These are phyloP conservation scores for Tuber magnatum DNA, from an alignment of 495 filamentous ascomycete genomes.

Conservation along the genomic window DNA sequence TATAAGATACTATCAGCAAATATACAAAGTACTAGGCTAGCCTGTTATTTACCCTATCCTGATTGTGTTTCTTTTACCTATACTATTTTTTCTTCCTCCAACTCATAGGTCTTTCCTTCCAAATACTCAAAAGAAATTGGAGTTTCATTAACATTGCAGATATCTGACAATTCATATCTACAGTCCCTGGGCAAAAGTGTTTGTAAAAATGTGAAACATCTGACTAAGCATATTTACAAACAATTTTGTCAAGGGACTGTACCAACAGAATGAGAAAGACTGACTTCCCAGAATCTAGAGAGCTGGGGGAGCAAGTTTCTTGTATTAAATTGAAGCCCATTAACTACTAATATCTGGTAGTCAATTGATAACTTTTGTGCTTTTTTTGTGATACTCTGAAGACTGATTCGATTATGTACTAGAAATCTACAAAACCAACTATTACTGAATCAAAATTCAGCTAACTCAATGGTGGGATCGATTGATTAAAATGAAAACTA, in stretches of 20 bases:
- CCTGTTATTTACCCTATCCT: conserved; percentile 3
- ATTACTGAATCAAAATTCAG: not conserved
- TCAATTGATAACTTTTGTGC: not conserved
- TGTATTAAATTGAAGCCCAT: not conserved
- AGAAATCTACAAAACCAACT: not conserved
- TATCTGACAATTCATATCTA: too few relatives aligned
- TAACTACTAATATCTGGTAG: not conserved
- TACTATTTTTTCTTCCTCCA: not conserved
- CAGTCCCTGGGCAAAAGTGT: too few relatives aligned
- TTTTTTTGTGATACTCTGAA: not conserved
- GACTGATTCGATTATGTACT: not conserved
- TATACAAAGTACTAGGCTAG: conserved; percentile 7
- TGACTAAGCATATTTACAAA: too few relatives aligned
- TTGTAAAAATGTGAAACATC: too few relatives aligned
- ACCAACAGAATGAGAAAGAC: not conserved
- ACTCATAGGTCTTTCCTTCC: too few relatives aligned
- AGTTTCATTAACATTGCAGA: too few relatives aligned
- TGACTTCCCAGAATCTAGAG: not conserved
- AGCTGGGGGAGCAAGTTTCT: not conserved
- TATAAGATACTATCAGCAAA: conserved; percentile 5
- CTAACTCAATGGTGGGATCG: too few relatives aligned
- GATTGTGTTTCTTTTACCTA: conserved; percentile 1
- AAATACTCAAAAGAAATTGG: not conserved
- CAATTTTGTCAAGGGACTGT: too few relatives aligned
- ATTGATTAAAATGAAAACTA: too few relatives aligned